These are phyloP conservation scores for Neonectria ditissima DNA, from an alignment of 2,329 filamentous ascomycete species.

Conservation along the genomic window DNA sequence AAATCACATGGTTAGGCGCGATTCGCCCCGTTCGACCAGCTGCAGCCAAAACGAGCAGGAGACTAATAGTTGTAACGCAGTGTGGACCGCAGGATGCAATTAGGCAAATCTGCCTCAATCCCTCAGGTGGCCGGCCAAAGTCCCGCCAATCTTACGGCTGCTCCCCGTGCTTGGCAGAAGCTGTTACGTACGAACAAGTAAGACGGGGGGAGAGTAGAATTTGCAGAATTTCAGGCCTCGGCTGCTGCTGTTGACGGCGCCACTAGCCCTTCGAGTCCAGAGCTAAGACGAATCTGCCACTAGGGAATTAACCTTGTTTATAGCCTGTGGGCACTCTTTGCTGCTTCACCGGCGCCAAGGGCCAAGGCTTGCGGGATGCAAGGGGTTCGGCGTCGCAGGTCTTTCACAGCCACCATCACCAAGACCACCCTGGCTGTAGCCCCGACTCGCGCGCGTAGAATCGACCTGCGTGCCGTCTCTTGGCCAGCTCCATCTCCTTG, in stretches of 20 bases:
- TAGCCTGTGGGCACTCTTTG: neutral
- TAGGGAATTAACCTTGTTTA: neutral
- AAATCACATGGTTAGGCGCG: too few relatives aligned
- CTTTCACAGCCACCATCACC: slow-evolving; percentile 1
- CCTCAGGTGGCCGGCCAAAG: neutral
- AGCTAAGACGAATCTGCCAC: neutral
- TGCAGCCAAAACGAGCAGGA: neutral
- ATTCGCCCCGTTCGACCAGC: neutral
- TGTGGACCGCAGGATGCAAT: neutral
- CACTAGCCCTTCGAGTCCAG: neutral
- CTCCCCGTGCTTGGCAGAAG: neutral
- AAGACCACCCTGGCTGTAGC: neutral
- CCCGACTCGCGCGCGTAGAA: too few relatives aligned
- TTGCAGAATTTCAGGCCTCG: neutral
- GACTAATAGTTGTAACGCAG: neutral
- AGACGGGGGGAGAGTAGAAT: neutral
- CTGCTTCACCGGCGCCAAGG: neutral
- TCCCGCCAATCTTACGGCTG: neutral
- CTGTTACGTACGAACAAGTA: neutral
- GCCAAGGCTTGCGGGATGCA: neutral
- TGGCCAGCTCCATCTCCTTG: neutral
- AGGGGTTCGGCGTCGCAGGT: neutral
- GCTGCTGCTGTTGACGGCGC: neutral
- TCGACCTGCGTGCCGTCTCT: neutral
- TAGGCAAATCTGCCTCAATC: neutral